Percentiles rank a stretch among this genome's conserved stretches.
Evolutionary conservation across 345 rosid species (phyloP).

Genomic region (Gossypium longicalyx): DNA sequence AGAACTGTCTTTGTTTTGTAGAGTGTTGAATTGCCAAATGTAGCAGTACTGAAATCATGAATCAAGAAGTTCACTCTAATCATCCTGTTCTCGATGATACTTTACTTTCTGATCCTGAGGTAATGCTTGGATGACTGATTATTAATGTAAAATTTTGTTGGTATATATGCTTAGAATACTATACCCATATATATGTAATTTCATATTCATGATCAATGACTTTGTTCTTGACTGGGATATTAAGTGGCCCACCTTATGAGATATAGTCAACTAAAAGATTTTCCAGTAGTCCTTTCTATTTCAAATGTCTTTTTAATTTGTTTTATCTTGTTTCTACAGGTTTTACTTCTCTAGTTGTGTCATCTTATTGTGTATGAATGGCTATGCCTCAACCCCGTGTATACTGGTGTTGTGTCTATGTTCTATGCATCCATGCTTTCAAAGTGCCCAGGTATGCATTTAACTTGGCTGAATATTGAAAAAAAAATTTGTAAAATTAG

Average conservation of each 20-base stretch:
- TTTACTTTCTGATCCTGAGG: slow-evolving; percentile 83
- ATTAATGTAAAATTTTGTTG: too few relatives aligned
- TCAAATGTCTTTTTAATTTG: neutral
- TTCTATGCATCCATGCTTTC: neutral
- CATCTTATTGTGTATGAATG: neutral
- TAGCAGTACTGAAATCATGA: slow-evolving; percentile 88
- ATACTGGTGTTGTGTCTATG: neutral
- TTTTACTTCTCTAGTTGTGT: neutral
- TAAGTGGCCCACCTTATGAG: neutral
- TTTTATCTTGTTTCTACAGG: neutral
- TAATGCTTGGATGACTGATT: slow-evolving; percentile 22
- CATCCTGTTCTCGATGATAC: slow-evolving; percentile 81
- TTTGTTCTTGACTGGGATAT: neutral
- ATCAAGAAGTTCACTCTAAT: slow-evolving; percentile 81
- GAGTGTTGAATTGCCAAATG: slow-evolving; percentile 76
- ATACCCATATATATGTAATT: neutral
- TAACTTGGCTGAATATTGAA: neutral
- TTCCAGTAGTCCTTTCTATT: neutral
- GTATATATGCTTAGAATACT: too few relatives aligned
- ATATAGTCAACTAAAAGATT: neutral
- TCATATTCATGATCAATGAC: neutral
- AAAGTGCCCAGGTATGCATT: neutral
- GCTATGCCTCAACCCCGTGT: neutral
- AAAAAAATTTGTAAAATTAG: neutral
- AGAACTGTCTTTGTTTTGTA: slow-evolving; percentile 26